Evolutionary conservation across 1,139 yeast species (phyloP), one percentile per base, ranked within the genome.

Genomic region (Candida labiduridarum): DNA sequence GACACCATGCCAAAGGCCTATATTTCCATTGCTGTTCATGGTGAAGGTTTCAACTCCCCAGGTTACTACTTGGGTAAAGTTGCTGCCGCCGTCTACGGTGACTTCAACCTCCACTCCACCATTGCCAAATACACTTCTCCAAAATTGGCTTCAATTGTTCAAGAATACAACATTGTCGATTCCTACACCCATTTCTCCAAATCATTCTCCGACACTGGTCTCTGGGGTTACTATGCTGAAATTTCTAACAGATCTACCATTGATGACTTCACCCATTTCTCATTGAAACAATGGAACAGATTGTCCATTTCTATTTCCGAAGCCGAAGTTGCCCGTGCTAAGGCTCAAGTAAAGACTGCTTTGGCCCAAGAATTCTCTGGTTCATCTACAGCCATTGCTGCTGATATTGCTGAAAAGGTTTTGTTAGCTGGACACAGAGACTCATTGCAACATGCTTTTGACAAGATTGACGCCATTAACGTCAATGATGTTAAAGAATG

Each of bases 221-320:
- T 88, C 69, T 88, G 91, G 90, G 96, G 96, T 66, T 84, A 85
- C 75, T 76, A 80, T 66, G 79, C 89, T 56, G 84, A 81, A 65
- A 78, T 85, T 58, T 74, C 85, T 52, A 82, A 85, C 71, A 66
- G 84, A 57, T 69, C 59, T 45, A 73, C 76, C 61, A 71, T 87
- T 60, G 95, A 87, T 69, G 96, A 88, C 65, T 81, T 87, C 58
- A 77, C 83, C 56, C 96, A 88, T 72, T 87, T 87, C 73, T 77
- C 89, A 54, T 77, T 87, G 71, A 88, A 86, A 74, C 87, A 87
- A 78, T 88, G 95, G 95, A 87, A 87, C 79, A 84, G 94, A 79
- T 81, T 87, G 69, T 79, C 91, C 27, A 74, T 84, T 59, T 84
- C 92, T 25, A 75, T 88, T 64, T 79, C 90, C 58, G 89, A 85